Conservation (phyloP, 805 yeast species). For the Cyberlindnera sargentensis region DNA sequence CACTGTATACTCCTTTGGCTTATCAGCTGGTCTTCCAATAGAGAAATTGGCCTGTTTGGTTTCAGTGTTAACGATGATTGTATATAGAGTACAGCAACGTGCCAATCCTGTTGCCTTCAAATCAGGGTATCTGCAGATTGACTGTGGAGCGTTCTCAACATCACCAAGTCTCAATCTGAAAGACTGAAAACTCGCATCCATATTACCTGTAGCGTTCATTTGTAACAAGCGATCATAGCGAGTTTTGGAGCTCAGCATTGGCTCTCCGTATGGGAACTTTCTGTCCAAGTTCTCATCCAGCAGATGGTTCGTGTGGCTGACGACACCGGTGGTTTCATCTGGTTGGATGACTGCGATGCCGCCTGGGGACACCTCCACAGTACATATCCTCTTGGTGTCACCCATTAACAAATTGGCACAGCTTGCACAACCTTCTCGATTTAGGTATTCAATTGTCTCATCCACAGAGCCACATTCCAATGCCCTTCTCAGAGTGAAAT, state of each 20-base stretch:
- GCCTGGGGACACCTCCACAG: constrained; percentile 20
- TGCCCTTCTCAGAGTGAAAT: constrained; percentile 28
- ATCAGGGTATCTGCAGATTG: constrained; percentile 17
- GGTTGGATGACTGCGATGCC: constrained; percentile 14
- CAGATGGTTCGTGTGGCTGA: constrained; percentile 23
- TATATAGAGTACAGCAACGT: constrained; percentile 15
- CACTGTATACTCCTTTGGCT: constrained; percentile 10
- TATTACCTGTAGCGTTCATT: constrained; percentile 10
- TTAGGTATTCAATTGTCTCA: constrained; percentile 10
- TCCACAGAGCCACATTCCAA: constrained; percentile 22
- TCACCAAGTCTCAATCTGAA: constrained; percentile 20
- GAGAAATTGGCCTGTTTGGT: constrained; percentile 12
- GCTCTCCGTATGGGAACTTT: constrained; percentile 7
- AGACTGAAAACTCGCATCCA: constrained; percentile 12
- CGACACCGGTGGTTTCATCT: constrained; percentile 8
- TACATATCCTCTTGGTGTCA: constrained; percentile 15
- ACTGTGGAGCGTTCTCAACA: constrained; percentile 9
- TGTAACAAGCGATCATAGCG: constrained; percentile 16
- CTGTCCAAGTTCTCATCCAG: constrained; percentile 4
- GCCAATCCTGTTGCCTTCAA: constrained; percentile 14
- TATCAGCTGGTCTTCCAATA: constrained; percentile 12
- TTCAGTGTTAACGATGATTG: constrained; percentile 12
- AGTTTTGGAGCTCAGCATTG: constrained; percentile 13
- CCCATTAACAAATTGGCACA: constrained; percentile 21
- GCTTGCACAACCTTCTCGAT: constrained; percentile 18